Conservation (phyloP, 768 basidiomycete species). For the Hericium alpestre region DNA sequence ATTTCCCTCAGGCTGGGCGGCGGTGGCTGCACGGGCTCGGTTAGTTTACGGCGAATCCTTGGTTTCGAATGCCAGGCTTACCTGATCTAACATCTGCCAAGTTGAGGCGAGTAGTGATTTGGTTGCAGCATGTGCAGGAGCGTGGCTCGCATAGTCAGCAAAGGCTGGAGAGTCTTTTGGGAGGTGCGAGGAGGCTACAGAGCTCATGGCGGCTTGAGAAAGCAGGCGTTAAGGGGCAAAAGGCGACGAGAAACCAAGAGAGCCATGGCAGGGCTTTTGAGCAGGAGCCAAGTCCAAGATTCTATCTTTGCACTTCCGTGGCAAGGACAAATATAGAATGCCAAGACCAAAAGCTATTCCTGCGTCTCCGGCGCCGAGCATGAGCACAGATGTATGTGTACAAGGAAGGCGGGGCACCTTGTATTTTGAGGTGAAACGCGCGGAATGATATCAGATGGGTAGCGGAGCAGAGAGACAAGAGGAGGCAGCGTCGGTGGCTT, state of each 20-base stretch:
- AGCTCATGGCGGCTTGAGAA: constrained; percentile 8
- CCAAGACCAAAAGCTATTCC: constrained; percentile 15
- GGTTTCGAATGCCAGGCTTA: constrained; percentile 9
- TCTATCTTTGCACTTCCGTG: constrained; percentile 9
- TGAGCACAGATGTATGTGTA: too few relatives aligned
- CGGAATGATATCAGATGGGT: too few relatives aligned
- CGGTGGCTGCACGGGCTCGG: constrained; percentile 37
- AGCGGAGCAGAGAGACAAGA: too few relatives aligned
- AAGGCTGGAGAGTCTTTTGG: neutral
- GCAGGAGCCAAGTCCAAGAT: constrained; percentile 8
- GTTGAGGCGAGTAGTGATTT: constrained; percentile 31
- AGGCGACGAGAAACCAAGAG: neutral
- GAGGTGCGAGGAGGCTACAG: constrained; percentile 9
- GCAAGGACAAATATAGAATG: constrained; percentile 14
- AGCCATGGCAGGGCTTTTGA: constrained; percentile 13
- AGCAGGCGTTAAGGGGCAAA: neutral
- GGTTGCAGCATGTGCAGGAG: constrained; percentile 6
- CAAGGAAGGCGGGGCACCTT: neutral
- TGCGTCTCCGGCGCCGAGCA: neutral
- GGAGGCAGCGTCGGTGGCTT: too few relatives aligned
- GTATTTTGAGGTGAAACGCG: neutral
- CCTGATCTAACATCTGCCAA: constrained; percentile 38
- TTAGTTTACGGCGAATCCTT: neutral
- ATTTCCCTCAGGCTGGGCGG: constrained; percentile 82
- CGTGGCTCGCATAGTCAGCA: constrained; percentile 5